phyloP scores from a whole-genome alignment of 352 stramenopile species.

The Plasmopara viticola region DNA sequence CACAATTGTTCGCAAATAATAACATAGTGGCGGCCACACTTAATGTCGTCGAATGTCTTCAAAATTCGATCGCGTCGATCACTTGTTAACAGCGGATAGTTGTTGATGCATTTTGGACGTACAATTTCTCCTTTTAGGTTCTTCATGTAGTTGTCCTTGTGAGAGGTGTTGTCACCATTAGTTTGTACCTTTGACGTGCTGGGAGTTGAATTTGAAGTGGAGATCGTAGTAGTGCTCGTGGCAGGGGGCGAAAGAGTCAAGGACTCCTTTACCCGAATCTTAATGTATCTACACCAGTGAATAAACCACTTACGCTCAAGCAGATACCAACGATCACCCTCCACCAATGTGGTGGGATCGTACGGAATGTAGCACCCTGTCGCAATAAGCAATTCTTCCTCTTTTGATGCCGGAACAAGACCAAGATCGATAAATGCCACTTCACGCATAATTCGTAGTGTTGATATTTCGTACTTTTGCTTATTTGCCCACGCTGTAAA shows the following conservation, averaged over 20 bases:
- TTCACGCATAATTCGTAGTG: slow-evolving; percentile 77
- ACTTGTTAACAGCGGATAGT: slow-evolving; percentile 64
- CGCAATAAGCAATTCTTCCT: slow-evolving; percentile 70
- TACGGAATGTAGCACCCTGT: slow-evolving; percentile 76
- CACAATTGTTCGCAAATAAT: slow-evolving; percentile 85
- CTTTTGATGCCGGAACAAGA: slow-evolving; percentile 59
- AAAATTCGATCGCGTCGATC: slow-evolving; percentile 68
- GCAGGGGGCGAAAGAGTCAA: slow-evolving; percentile 17
- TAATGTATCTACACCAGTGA: slow-evolving; percentile 83
- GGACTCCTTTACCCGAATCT: slow-evolving; percentile 32
- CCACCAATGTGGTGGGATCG: slow-evolving; percentile 52
- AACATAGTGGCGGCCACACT: slow-evolving; percentile 75
- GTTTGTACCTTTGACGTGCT: slow-evolving; percentile 34
- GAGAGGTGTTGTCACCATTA: slow-evolving; percentile 17
- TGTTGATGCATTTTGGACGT: slow-evolving; percentile 80
- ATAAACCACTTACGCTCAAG: slow-evolving; percentile 82
- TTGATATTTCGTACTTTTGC: slow-evolving; percentile 71
- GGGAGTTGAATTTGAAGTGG: slow-evolving; percentile 23
- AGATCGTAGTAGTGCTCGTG: slow-evolving; percentile 9
- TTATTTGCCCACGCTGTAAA: slow-evolving; percentile 61
- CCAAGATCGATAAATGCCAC: slow-evolving; percentile 81
- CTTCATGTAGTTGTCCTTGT: slow-evolving; percentile 64
- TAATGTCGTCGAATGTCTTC: slow-evolving; percentile 67
- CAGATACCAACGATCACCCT: slow-evolving; percentile 82
- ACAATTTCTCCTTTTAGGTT: slow-evolving; percentile 77